Evolutionary conservation across 371 early-diverging fungal species (phyloP).

Genomic region (Saksenaea oblongispora): DNA sequence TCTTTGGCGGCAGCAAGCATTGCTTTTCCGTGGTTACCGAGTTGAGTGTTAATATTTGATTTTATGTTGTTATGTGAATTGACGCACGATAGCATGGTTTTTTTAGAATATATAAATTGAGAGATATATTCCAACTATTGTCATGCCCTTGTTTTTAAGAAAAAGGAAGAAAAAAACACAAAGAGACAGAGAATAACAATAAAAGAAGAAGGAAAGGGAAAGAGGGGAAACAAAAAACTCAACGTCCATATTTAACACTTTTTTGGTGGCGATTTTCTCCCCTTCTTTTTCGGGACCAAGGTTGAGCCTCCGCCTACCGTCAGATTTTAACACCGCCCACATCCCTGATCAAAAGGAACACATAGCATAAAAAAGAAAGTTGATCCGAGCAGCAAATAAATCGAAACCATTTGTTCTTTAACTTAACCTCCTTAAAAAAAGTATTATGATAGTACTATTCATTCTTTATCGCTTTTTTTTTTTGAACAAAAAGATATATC

Average conservation of each 20-base stretch:
- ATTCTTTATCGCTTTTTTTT: not conserved
- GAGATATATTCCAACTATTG: not conserved
- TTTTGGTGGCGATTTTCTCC: not conserved
- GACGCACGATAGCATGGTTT: constrained; percentile 3
- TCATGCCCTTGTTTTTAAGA: not conserved
- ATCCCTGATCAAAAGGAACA: not conserved
- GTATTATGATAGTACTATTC: not conserved
- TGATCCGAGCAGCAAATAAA: not conserved
- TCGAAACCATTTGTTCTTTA: not conserved
- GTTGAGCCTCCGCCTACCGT: not conserved
- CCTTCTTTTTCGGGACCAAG: not conserved
- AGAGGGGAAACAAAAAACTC: constrained; percentile 1
- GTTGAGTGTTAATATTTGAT: not conserved
- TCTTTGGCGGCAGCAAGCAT: constrained; percentile 7
- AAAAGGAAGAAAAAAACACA: not conserved
- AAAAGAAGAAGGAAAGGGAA: not conserved
- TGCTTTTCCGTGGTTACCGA: constrained; percentile 9
- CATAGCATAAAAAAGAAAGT: not conserved
- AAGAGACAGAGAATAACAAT: not conserved
- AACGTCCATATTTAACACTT: constrained; percentile 4
- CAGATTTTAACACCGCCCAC: constrained; percentile 4
- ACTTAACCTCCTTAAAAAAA: no score
- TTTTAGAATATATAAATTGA: no score
- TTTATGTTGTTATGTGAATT: not conserved
- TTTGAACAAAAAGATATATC: not conserved